These are phyloP conservation scores for Zymoseptoria tritici DNA, from an alignment of 2,329 filamentous ascomycete genomes.

Conservation along the genomic window DNA sequence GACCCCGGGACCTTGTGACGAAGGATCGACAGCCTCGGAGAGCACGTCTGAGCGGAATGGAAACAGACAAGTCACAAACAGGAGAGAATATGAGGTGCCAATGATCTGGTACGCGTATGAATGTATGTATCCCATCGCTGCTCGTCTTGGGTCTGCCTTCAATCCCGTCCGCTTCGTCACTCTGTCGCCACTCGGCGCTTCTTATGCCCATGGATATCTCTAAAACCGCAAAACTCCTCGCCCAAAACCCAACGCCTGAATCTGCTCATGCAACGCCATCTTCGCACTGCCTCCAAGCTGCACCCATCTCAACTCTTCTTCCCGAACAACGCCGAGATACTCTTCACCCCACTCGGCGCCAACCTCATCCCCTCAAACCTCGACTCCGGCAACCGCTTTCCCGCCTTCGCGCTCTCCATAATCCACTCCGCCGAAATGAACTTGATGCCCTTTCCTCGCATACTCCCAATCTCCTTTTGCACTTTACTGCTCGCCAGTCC, in stretches of 20 bases:
- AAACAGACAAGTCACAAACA: too few species aligned
- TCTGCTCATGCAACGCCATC: too few species aligned
- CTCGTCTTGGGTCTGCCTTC: too few species aligned
- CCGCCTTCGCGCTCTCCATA: slow-evolving; percentile 72
- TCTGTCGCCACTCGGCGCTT: not conserved
- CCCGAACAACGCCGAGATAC: slow-evolving; percentile 47
- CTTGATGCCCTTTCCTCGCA: slow-evolving; percentile 63
- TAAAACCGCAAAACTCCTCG: not conserved
- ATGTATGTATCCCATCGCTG: not conserved
- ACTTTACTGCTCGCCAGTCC: slow-evolving; percentile 71
- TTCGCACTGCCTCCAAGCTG: too few species aligned
- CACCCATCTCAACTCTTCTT: slow-evolving; percentile 5
- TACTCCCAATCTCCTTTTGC: slow-evolving; percentile 66
- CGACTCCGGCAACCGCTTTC: slow-evolving; percentile 66
- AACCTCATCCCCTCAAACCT: slow-evolving; percentile 60
- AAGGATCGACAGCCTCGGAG: too few species aligned
- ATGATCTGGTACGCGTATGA: too few species aligned
- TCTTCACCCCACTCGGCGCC: slow-evolving; percentile 55
- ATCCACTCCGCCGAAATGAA: slow-evolving; percentile 80
- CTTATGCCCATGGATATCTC: not conserved
- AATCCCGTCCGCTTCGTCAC: not conserved
- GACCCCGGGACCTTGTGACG: too few species aligned
- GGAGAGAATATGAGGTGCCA: too few species aligned
- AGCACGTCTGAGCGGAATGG: too few species aligned
- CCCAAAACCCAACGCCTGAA: not conserved